phyloP scores from a whole-genome alignment of 345 rosid species.

The Turnera subulata region DNA sequence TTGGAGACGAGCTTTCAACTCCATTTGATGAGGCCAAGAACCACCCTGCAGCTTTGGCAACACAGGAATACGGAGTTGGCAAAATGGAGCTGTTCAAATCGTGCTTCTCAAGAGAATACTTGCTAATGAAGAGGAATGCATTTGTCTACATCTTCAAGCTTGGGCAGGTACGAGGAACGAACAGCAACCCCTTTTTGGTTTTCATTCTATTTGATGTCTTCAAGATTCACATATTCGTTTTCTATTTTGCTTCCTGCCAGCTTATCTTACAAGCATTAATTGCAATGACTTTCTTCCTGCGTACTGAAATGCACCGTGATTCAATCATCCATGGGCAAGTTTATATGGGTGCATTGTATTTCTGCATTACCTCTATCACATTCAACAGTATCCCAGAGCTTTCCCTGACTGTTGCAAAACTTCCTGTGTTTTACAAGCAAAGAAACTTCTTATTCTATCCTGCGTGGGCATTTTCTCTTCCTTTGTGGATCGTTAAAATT shows the following conservation, averaged over 20 bases:
- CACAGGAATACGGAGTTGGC: conserved; percentile 16
- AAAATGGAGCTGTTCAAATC: conserved; percentile 27
- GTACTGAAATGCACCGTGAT: conserved; percentile 33
- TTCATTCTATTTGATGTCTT: background rate
- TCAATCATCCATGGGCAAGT: conserved; percentile 42
- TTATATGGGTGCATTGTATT: conserved; percentile 64
- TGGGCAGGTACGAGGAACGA: background rate
- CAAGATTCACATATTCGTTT: background rate
- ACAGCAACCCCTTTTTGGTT: too few relatives aligned
- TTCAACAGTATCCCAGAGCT: conserved; percentile 72
- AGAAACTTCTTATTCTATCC: conserved; percentile 73
- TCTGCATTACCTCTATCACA: conserved; percentile 41
- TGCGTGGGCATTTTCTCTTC: conserved; percentile 73
- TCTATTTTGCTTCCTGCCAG: background rate
- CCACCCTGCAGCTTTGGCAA: conserved; percentile 12
- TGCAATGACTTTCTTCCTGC: conserved; percentile 28
- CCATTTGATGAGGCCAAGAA: conserved; percentile 9
- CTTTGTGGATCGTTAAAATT: conserved; percentile 75
- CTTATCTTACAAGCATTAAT: conserved; percentile 25
- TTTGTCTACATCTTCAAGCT: conserved; percentile 16
- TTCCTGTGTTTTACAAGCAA: conserved; percentile 86
- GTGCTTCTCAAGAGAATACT: conserved; percentile 16
- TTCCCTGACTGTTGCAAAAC: conserved; percentile 71
- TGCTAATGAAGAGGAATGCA: conserved; percentile 13
- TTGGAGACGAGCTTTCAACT: conserved; percentile 8